Base-by-base conservation (phyloP, 208 protist species). In the Leishmania martiniquensis region DNA sequence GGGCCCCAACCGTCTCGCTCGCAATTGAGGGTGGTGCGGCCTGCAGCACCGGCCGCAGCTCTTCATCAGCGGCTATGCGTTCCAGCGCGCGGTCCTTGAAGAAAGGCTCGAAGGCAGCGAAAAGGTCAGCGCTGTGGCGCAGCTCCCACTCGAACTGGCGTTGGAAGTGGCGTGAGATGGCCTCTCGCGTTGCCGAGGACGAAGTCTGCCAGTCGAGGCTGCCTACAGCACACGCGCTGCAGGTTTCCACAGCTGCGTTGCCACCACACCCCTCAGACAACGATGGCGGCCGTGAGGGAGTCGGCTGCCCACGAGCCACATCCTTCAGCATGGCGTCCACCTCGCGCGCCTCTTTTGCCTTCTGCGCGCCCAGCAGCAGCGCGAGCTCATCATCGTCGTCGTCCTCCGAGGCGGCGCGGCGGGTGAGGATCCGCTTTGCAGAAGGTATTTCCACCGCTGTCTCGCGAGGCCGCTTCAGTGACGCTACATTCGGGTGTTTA, bases 301-400 rank as follows among this genome's bases (percentile, higher is more conserved):
- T 34, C 78, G 70, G 55, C 59, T 79, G 51, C 54, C 22, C 9
- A n/a, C 57, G 54, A 39, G 34, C 10, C 32, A 49, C 25, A 71
- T 15, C 45, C 44, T 81, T 49, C 44, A 84, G 55, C 47, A 76
- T 65, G 37, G 77, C 85, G 37, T 90, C 86, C 34, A 59, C 75
- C 75, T 72, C 65, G 34, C 82, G 80, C 42, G 86, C 85, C 59
- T 85, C 68, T 49, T 78, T 74, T n/a, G 85, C 92, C 76, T 88
- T 75, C 39, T 89, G 77, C 47, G 83, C 84, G 6, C 91, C 93
- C 1, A 97, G 81, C 45, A 97, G 87, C 55, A 97, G 74, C 1
- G 89, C 82, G 34, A 97, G 85, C 45, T 97, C 93, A 49, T 94
- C 91, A 17, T 97, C 93, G 37, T 90, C 93, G 37, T 90, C 83